phyloP scores from a whole-genome alignment of 1,284 basidiomycete genomes.

The Phellinidium pouzarii region DNA sequence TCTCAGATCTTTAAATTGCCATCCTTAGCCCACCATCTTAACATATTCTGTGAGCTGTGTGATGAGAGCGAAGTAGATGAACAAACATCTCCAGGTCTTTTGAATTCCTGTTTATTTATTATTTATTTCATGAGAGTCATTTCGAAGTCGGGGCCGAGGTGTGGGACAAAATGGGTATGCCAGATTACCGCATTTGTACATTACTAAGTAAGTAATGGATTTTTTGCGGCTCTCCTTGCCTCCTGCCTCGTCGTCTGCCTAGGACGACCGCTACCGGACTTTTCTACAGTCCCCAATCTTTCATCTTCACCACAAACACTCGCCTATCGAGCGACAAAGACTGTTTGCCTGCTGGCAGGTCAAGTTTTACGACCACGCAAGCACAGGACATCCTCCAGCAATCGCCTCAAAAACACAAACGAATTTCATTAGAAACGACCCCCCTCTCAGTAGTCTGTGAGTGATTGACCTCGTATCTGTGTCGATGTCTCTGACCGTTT shows the following conservation, averaged over 20 bases:
- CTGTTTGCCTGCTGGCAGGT: conserved; percentile 81
- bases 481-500: conserved; percentile 17
- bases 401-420: conserved; percentile 16
- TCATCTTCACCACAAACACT: conserved; percentile 9
- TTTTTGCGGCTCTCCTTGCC: conserved; percentile 9
- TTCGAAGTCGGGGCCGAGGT: too few relatives aligned
- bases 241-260: conserved; percentile 14
- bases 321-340: conserved; percentile 24
- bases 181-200: too few relatives aligned
- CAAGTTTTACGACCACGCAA: conserved; percentile 70
- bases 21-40: neutral
- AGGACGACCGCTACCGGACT: conserved; percentile 17
- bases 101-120: neutral
- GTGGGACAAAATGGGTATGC: too few relatives aligned
- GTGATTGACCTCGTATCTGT: conserved; percentile 24
- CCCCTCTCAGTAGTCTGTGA: conserved; percentile 45
- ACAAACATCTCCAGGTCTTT: neutral
- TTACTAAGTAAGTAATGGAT: neutral
- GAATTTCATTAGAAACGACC: conserved; percentile 8
- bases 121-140: too few relatives aligned
- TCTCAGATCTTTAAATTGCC: neutral
- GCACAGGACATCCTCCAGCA: conserved; percentile 7
- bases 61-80: too few relatives aligned
- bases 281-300: conserved; percentile 2
- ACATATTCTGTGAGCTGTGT: too few relatives aligned